These are phyloP conservation scores for Alternaria incomplexa DNA, from an alignment of 2,329 filamentous ascomycete species.

Conservation along the genomic window DNA sequence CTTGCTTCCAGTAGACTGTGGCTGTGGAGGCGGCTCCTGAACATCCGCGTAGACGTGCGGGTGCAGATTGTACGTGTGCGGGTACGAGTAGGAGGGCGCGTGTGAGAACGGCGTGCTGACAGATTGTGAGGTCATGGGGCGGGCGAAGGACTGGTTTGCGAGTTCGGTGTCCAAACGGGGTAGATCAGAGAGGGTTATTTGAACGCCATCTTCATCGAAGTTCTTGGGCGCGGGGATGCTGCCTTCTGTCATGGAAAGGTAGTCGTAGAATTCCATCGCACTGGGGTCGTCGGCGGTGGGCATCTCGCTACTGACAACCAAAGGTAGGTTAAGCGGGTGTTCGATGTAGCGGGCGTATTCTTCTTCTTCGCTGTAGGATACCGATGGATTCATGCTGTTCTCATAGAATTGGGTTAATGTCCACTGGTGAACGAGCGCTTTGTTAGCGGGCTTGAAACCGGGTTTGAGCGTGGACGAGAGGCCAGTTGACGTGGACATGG, in stretches of 20 bases:
- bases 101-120: slow-evolving; percentile 44
- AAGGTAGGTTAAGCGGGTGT: slow-evolving; percentile 85
- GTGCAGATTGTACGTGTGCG: slow-evolving; percentile 23
- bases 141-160: slow-evolving; percentile 32
- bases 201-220: slow-evolving; percentile 23
- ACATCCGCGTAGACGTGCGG: slow-evolving; percentile 20
- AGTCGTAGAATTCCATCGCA: slow-evolving; percentile 76
- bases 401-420: slow-evolving; percentile 85
- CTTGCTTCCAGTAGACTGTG: slow-evolving; percentile 35
- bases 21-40: slow-evolving; percentile 6
- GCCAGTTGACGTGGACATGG: slow-evolving; percentile 35
- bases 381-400: slow-evolving; percentile 83
- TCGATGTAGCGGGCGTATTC: slow-evolving; percentile 89
- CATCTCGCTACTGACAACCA: slow-evolving; percentile 75
- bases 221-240: slow-evolving; percentile 22
- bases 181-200: slow-evolving; percentile 19
- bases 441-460: slow-evolving; percentile 66
- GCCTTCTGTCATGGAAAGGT: slow-evolving; percentile 65
- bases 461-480: slow-evolving; percentile 32
- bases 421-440: slow-evolving; percentile 83
- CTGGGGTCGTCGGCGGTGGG: slow-evolving; percentile 57
- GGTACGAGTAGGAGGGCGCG: slow-evolving; percentile 33
- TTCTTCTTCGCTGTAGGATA: slow-evolving; percentile 75
- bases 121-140: slow-evolving; percentile 35
- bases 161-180: slow-evolving; percentile 31